Base-by-base conservation (phyloP, 345 rosid species). In the Triadica sebifera region DNA sequence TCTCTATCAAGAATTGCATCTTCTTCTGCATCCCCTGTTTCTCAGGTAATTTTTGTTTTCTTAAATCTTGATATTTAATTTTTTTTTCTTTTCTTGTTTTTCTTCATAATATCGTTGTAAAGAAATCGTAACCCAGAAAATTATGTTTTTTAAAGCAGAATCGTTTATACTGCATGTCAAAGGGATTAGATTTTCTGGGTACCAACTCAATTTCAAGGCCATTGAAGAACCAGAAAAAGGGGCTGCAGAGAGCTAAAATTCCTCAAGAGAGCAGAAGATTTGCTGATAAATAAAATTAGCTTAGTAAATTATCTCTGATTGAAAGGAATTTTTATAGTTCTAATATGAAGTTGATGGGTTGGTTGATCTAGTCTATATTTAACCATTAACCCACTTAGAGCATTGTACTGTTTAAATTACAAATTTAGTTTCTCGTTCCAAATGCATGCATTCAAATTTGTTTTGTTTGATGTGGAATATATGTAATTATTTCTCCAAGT, bases 1-100 rank as follows among this genome's bases (percentile, higher is more conserved):
- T 67, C 78, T n/a, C 72, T 62, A 43, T 69, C 80, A 25, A 67
- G 61, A 55, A 49, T 43, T 34, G 57, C 68, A 34, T 62, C 62
- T 52, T 29, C 78, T 12, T 50, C 57, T 69, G 34, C 66, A 53
- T 60, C 69, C 53, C 34, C 57, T 45, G 59, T 22, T 73, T 70
- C 61, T 41, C 62, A 73, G 69, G 80, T 69, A 69, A 24, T 72
- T 3, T 34, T 41, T 19, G 19, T 67, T 65, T 39, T 41, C 8
- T 43, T 25, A 60, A 51, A 39, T 78, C 24, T 58, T 56, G 25
- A 39, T 16, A 22, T 34, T 6, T 45, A 4, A 20, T 12, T 22
- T 24, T 1, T 17, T 46, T 65, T 3, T 65, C 12, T 39, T 10
- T 6, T 41, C 3, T 58, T 58, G 25, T 58, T 24, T 4, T 12